Evolutionary conservation across 73 alveolate genomes (phyloP).

Genomic region (Paramecium primaurelia): DNA sequence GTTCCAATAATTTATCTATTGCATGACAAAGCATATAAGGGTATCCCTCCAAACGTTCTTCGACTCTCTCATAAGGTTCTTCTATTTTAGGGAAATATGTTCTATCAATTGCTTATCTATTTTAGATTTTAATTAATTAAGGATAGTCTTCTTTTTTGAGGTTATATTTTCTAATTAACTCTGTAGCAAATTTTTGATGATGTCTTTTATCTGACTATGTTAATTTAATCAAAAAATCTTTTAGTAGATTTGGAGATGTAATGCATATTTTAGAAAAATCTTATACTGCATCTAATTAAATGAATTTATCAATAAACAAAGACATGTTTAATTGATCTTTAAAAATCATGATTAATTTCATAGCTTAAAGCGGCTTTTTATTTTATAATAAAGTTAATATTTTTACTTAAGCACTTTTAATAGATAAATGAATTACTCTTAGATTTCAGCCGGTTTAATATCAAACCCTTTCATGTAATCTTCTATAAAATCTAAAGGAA

Average conservation of each 20-base stretch:
- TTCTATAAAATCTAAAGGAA: background rate
- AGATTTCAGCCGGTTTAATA: background rate
- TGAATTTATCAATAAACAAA: background rate
- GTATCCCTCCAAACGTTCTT: constrained; percentile 10
- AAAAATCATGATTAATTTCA: background rate
- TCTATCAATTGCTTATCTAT: background rate
- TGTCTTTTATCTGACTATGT: background rate
- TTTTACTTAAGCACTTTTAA: background rate
- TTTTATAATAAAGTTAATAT: background rate
- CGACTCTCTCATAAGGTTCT: constrained; percentile 27
- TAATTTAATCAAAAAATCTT: background rate
- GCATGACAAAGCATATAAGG: background rate
- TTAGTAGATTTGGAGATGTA: background rate
- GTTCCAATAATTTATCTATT: background rate
- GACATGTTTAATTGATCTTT: background rate
- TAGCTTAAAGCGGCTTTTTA: background rate
- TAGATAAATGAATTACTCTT: background rate
- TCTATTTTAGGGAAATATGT: background rate
- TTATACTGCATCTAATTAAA: background rate
- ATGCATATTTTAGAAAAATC: background rate
- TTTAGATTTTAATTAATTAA: background rate
- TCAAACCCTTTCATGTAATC: background rate
- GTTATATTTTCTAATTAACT: background rate
- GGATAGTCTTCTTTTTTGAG: constrained; percentile 14
- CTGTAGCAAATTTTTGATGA: constrained; percentile 22